phyloP scores from a whole-genome alignment of 2,329 filamentous ascomycete species.

The Dryadomyces sulphureus region DNA sequence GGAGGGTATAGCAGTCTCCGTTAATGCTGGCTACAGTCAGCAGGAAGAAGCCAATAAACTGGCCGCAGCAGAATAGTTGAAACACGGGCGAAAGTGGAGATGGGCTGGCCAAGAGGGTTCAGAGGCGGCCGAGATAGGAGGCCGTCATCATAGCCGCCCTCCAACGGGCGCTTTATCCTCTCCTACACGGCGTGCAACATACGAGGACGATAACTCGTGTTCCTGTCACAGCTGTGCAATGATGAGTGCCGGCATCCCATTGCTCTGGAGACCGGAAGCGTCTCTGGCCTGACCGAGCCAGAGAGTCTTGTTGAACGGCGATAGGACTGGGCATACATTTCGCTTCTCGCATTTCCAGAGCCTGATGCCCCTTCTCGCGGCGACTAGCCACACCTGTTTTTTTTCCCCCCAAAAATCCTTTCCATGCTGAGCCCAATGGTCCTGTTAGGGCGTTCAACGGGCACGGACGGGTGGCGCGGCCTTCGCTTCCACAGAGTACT shows the following conservation, averaged over 20 bases:
- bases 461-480: not conserved
- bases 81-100: not conserved
- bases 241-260: not conserved
- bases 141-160: not conserved
- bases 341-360: not conserved
- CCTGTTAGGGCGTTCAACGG: not conserved
- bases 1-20: constrained; percentile 1
- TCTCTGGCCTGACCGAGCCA: not conserved
- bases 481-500: not conserved
- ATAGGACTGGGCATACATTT: not conserved
- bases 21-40: not conserved
- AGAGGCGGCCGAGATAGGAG: constrained; percentile 2
- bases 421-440: not conserved
- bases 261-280: not conserved
- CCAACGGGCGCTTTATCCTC: not conserved
- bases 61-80: not conserved
- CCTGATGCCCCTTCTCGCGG: not conserved
- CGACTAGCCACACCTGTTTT: not conserved
- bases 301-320: not conserved
- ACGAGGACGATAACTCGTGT: not conserved
- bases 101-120: not conserved
- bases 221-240: not conserved
- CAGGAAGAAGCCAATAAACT: not conserved
- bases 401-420: too few species aligned
- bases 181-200: too few species aligned